Base-by-base conservation (phyloP, 2,329 filamentous ascomycete genomes). In the Bipolaris oryzae region DNA sequence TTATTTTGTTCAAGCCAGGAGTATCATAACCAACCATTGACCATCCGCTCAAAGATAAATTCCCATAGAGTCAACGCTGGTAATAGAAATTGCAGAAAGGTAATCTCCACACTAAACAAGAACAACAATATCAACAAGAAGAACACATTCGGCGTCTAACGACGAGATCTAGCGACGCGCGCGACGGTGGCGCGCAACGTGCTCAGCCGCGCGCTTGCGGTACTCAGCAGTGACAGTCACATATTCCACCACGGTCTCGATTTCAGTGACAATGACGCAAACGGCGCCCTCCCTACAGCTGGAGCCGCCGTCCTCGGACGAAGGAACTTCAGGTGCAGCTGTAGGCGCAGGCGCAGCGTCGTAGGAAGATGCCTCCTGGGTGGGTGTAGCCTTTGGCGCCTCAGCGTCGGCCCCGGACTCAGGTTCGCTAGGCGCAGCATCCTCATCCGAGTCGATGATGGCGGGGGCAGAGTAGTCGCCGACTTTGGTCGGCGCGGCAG, bases 191-290 rank as follows among this genome's bases (percentile, higher is more conserved):
- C n/a, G n/a, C 35, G 18, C 35, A 38, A 38, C 35, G 35, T 38
- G 35, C 35, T 18, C 35, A 38, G 35, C 35, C 35, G 35, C 35
- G 35, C 35, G 35, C n/a, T 38, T 38, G n/a, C 35, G 35, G 35
- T 38, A 38, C 35, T 38, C 35, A 38, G 35, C 35, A 38, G 35
- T 20, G 35, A 20, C 35, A 18, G 35, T 38, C 15, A 38, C 35
- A 38, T 38, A 38, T 18, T 38, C 35, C 16, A 38, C 35, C 35
- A 38, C 35, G 35, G 35, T 38, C 35, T 38, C 61, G 10, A 66
- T 64, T 63, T 71, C 51, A 1, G 70, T 73, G 18, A 71, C 64
- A 4, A 64, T 56, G 49, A 67, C 61, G 48, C 62, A 54, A 21
- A 62, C 60, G 6, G 58, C 62, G 18, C 65, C 58, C 5, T 64